Percentiles rank a stretch among this genome's conserved stretches.
These are phyloP conservation scores for Urochloa ruziziensis DNA, from an alignment of 176 grass and related monocot genomes.

Conservation along the genomic window DNA sequence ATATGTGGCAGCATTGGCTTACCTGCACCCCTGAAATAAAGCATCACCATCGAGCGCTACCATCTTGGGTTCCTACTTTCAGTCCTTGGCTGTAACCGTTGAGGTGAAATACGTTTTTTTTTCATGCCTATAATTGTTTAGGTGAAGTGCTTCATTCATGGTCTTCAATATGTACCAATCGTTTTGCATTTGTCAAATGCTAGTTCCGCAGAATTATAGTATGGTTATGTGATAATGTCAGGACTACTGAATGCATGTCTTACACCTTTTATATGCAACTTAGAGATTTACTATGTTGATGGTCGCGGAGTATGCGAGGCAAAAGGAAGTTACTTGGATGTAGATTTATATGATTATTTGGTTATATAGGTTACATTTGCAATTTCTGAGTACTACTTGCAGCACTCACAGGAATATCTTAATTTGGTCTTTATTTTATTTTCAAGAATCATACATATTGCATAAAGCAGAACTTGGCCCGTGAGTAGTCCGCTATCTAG, in stretches of 20 bases:
- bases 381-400: not conserved
- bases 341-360: not conserved
- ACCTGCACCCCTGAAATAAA: slow-evolving; percentile 70
- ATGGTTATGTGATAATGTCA: too few relatives aligned
- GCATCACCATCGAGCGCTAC: slow-evolving; percentile 52
- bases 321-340: not conserved
- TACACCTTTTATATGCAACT: too few relatives aligned
- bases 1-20: slow-evolving; percentile 58
- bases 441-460: too few relatives aligned
- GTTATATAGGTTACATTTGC: not conserved
- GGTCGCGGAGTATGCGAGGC: not conserved
- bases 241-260: too few relatives aligned
- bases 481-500: not conserved
- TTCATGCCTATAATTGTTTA: too few relatives aligned
- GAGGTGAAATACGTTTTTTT: slow-evolving; percentile 79
- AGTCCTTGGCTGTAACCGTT: slow-evolving; percentile 59
- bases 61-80: slow-evolving; percentile 68
- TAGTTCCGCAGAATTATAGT: too few relatives aligned
- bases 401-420: not conserved
- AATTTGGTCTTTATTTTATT: not conserved
- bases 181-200: too few relatives aligned
- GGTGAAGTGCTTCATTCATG: too few relatives aligned
- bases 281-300: too few relatives aligned
- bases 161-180: too few relatives aligned
- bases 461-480: too few relatives aligned